Base-by-base conservation (phyloP, 345 rosid genomes). In the Salix arbutifolia region DNA sequence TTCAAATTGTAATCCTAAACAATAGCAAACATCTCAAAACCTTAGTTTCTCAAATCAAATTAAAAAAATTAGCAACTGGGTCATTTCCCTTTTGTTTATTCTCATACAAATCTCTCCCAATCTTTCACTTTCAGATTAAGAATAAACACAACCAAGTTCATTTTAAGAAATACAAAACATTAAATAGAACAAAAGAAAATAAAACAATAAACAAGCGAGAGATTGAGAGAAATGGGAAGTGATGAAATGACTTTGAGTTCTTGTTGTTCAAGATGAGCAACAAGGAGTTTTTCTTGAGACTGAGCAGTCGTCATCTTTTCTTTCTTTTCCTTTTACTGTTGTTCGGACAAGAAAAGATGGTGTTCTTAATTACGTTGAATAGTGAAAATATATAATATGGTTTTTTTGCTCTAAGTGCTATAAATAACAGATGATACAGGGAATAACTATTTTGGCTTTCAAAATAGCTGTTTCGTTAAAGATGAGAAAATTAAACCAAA, bases 241-340 rank as follows among this genome's bases (percentile, higher is more conserved):
- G 60, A 19, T 21, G 60, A 19, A 0, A 52, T 50, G 78, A 91
- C 92, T 60, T 89, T 85, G 58, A 90, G 87, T 80, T 89, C 90
- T 56, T 89, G 91, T 67, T 88, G 83, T 67, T 87, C 92, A 33
- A 91, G 84, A 69, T 88, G 89, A 14, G 90, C 86, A 0, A 90
- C 89, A 50, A 87, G 91, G 79, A 89, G 81, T 80, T 90, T 91
- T 80, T 87, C 94, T 73, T 85, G 88, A n/a, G 83, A 72, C 83
- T 90, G 84, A 73, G 91, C 86, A 76, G 97, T 86, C 94, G 87
- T 92, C 83, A 60, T 75, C 53, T 28, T 53, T 19, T 53, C 25
- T 53, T 18, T 17, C 25, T 3, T 33, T 4, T 50, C 16, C 25
- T 53, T 52, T 8, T 52, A 52, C 58, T 19, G 60, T 52, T 52